Base-by-base conservation (phyloP, 768 basidiomycete genomes). In the Naganishia onofrii region DNA sequence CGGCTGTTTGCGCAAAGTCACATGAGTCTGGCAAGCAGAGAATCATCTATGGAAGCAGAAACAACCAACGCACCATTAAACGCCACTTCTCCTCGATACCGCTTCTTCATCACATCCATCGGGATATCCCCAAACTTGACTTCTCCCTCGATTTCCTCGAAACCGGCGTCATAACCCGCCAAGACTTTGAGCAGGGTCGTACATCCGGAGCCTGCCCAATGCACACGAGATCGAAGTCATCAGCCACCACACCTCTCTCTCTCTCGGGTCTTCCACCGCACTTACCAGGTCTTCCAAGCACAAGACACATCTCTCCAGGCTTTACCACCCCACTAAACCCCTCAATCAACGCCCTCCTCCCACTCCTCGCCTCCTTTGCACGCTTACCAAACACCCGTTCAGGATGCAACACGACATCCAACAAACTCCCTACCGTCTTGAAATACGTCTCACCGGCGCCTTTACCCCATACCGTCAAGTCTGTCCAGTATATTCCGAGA, bases 131-230 rank as follows among this genome's bases (percentile, higher is more conserved):
- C 90, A 76, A 94, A 96, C 54, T 83, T 82, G 3, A 93, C 85
- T 0, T 88, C 83, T 23, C 92, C 92, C 36, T 86, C 80, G n/a
- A 94, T 85, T 0, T 82, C 76, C 68, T 90, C 84, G 74, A 85
- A 94, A 70, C 88, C 88, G 1, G 83, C 82, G 0, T 87, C 85
- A 71, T 88, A 87, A 76, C 93, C 92, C 19, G 92, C 85, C 57
- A 95, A 84, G 0, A 85, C 85, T 79, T 92, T 92, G 66, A 96
- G 85, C 57, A 96, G 84, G 0, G 93, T 92, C 26, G 86, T 88
- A 77, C 56, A 44, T 48, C 56, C 68, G 23, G 42, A 42, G 17
- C 60, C 60, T 44, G 29, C 21, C 7, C 5, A 46, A 34, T 13
- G 19, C 56, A 19, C 4, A 10, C 46, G 2, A 44, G 19, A 17